phyloP scores from a whole-genome alignment of 1,284 basidiomycete genomes.

The Ustilago trichophora region DNA sequence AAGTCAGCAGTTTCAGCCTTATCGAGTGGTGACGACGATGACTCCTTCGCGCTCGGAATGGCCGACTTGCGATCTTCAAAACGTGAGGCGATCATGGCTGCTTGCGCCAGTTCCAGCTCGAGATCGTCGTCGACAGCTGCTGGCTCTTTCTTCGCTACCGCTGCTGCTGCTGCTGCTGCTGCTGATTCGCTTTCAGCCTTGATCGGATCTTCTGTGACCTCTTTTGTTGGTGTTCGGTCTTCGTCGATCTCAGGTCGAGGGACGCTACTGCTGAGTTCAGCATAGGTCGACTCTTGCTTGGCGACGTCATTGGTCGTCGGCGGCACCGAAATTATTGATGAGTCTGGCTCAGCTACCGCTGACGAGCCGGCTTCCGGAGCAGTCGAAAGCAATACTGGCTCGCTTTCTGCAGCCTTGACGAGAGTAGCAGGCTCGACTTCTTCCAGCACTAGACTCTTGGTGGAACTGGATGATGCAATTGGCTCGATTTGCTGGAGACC shows the following conservation, averaged over 20 bases:
- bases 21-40: too few relatives aligned
- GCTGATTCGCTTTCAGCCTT: background rate
- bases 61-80: constrained; percentile 15
- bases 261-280: background rate
- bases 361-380: too few relatives aligned
- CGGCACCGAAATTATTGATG: background rate
- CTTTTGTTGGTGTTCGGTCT: constrained; percentile 10
- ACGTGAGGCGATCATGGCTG: constrained; percentile 26
- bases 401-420: too few relatives aligned
- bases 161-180: background rate
- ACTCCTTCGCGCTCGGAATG: background rate
- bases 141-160: background rate
- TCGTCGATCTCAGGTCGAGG: background rate
- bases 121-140: constrained; percentile 4
- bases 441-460: too few relatives aligned
- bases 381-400: too few relatives aligned
- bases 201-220: constrained; percentile 11
- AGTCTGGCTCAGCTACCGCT: background rate
- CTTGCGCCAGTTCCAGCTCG: constrained; percentile 20
- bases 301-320: background rate
- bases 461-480: too few relatives aligned
- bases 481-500: background rate
- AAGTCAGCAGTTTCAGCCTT: background rate
- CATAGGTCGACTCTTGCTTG: background rate
- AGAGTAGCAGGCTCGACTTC: too few relatives aligned